Percentiles rank a stretch among this genome's conserved stretches.
These are phyloP conservation scores for Curvularia sp. DNA, from an alignment of 2,329 filamentous ascomycete genomes.

Conservation along the genomic window DNA sequence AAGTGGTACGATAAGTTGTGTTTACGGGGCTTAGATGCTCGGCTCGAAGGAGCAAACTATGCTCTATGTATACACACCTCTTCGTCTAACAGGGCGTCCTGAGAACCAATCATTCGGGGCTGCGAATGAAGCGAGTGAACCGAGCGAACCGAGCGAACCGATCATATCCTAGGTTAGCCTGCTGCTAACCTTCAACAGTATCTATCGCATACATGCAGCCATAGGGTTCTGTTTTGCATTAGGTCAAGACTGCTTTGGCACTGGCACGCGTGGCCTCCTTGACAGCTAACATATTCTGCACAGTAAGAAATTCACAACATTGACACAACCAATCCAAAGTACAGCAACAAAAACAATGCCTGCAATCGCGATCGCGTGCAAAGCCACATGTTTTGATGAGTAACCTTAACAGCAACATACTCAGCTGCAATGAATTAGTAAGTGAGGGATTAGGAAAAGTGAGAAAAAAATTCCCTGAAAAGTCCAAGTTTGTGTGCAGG, in stretches of 20 bases:
- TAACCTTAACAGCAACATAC: neutral
- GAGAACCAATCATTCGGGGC: neutral
- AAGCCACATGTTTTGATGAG: neutral
- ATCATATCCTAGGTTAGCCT: neutral
- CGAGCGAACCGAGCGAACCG: neutral
- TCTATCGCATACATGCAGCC: neutral
- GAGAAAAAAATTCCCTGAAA: neutral
- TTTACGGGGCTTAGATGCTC: neutral
- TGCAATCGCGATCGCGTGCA: neutral
- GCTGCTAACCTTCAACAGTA: neutral
- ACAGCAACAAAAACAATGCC: neutral
- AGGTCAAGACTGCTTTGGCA: neutral
- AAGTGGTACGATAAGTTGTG: neutral
- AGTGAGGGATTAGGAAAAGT: neutral
- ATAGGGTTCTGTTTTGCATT: neutral
- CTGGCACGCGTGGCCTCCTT: neutral
- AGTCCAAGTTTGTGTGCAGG: neutral
- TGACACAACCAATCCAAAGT: neutral
- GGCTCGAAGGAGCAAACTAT: neutral
- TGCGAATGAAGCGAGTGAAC: neutral
- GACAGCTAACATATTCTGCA: neutral
- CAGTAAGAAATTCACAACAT: neutral
- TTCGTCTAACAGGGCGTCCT: neutral
- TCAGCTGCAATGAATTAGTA: neutral
- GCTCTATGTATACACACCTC: neutral